Evolutionary conservation across 2,329 filamentous ascomycete species (phyloP), one percentile per base, ranked within the genome.

Genomic region (Verticillium isaacii): DNA sequence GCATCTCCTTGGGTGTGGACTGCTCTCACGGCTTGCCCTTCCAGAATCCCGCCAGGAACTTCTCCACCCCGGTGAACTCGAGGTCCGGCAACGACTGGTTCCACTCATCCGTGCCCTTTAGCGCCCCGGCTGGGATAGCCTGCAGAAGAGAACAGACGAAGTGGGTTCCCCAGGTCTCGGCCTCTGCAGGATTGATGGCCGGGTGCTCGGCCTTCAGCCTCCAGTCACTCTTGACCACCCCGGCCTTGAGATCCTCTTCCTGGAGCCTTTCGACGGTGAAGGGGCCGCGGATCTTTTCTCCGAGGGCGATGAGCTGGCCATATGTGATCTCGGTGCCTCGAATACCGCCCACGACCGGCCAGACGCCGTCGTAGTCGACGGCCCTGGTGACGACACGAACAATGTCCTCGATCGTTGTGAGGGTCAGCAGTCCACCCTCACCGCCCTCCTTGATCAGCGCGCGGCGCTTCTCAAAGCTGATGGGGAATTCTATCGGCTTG

Each of bases 221-320:
- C 81, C 82, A 84, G 3, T 74, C 75, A 0, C 76, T 70, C 15
- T 74, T 73, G 2, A 79, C 65, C 14, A 62, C 61, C 7, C 80
- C 82, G 3, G 70, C 74, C 66, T 78, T 69, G 5, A 86, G 76
- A 66, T 86, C 82, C 58, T 77, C 73, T 0, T 74, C 59, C 39
- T 73, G 75, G 1, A 85, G 71, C n/a, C 74, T 74, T 5, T 84
- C 80, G 11, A 84, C 66, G 0, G 63, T 59, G n/a, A 64, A 63
- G 23, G 54, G 36, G 7, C 12, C 57, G 71, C 78, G 72, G 57
- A 82, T 66, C 64, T 67, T 76, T 56, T 72, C 71, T 0, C 77
- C 78, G 1, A 83, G 68, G 4, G 72, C 67, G 5, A 82, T 66
- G 2, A 81, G 45, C 15, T 80, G 68, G 3, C 67, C 63, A 36